phyloP scores from a whole-genome alignment of 2,329 filamentous ascomycete species.

The Fusarium incarnatum region DNA sequence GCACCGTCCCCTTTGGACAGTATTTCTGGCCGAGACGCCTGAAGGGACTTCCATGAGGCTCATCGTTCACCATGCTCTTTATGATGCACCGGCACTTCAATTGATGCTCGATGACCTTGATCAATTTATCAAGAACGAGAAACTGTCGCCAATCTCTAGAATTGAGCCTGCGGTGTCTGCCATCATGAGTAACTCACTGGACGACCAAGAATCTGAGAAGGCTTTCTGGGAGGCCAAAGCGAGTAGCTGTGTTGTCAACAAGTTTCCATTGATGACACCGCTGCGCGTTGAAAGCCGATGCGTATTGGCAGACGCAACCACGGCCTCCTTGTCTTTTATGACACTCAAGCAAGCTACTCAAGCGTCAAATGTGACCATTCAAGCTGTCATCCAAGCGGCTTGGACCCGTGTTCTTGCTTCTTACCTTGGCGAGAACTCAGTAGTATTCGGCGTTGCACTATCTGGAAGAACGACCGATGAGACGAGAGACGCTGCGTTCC shows the following conservation, averaged over 20 bases:
- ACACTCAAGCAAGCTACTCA: slow-evolving; percentile 68
- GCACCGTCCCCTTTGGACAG: slow-evolving; percentile 71
- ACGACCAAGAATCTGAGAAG: slow-evolving; percentile 52
- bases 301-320: slow-evolving; percentile 50
- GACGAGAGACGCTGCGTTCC: slow-evolving; percentile 73
- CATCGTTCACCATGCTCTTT: slow-evolving; percentile 81
- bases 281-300: slow-evolving; percentile 56
- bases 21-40: slow-evolving; percentile 59
- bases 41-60: slow-evolving; percentile 55
- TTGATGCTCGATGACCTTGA: slow-evolving; percentile 71
- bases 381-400: slow-evolving; percentile 79
- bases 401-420: slow-evolving; percentile 81
- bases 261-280: slow-evolving; percentile 82
- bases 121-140: slow-evolving; percentile 40
- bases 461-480: slow-evolving; percentile 76
- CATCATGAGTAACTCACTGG: slow-evolving; percentile 54
- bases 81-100: slow-evolving; percentile 82
- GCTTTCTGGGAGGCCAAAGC: slow-evolving; percentile 73
- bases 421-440: slow-evolving; percentile 78
- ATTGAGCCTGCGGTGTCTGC: slow-evolving; percentile 55
- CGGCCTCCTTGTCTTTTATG: slow-evolving; percentile 54
- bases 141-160: slow-evolving; percentile 14
- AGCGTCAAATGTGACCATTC: slow-evolving; percentile 74
- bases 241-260: slow-evolving; percentile 67
- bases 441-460: slow-evolving; percentile 84